These are phyloP conservation scores for Cladophialophora psammophila DNA, from an alignment of 2,329 filamentous ascomycete species.

Conservation along the genomic window DNA sequence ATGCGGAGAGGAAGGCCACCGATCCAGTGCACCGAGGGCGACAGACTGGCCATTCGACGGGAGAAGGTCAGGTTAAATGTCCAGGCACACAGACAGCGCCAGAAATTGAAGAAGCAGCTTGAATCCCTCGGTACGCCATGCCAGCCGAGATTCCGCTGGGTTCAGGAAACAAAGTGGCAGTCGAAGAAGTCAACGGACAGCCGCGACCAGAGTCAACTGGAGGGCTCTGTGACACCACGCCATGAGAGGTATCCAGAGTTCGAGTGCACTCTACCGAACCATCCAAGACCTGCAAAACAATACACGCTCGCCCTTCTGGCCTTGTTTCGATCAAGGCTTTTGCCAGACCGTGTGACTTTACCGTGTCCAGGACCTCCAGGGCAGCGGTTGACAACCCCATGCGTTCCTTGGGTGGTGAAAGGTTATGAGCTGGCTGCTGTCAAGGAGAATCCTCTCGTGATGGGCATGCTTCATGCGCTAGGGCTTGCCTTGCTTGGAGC, in stretches of 20 bases:
- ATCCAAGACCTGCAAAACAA: slow-evolving; percentile 11
- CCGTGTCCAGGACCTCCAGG: slow-evolving; percentile 6
- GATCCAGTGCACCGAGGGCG: background rate
- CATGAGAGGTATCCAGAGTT: background rate
- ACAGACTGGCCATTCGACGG: slow-evolving; percentile 8
- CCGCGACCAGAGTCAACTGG: background rate
- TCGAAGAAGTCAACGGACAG: background rate
- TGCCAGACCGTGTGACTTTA: slow-evolving; percentile 6
- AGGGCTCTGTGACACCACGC: background rate
- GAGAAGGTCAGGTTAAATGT: slow-evolving; percentile 21
- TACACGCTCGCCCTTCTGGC: slow-evolving; percentile 11
- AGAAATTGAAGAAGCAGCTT: slow-evolving; percentile 17
- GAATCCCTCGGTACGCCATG: slow-evolving; percentile 4
- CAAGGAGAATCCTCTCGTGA: slow-evolving; percentile 6
- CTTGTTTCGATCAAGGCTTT: slow-evolving; percentile 10
- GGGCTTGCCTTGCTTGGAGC: slow-evolving; percentile 7
- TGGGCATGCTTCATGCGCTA: slow-evolving; percentile 5
- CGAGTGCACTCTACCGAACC: background rate
- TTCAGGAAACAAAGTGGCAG: slow-evolving; percentile 13
- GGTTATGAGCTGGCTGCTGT: slow-evolving; percentile 6
- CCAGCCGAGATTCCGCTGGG: slow-evolving; percentile 11
- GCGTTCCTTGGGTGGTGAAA: slow-evolving; percentile 12
- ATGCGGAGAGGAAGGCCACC: slow-evolving; percentile 5
- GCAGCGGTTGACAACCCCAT: slow-evolving; percentile 10
- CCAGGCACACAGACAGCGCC: slow-evolving; percentile 16